phyloP scores from a whole-genome alignment of 2,329 filamentous ascomycete species.

The Orbilia brochopaga region DNA sequence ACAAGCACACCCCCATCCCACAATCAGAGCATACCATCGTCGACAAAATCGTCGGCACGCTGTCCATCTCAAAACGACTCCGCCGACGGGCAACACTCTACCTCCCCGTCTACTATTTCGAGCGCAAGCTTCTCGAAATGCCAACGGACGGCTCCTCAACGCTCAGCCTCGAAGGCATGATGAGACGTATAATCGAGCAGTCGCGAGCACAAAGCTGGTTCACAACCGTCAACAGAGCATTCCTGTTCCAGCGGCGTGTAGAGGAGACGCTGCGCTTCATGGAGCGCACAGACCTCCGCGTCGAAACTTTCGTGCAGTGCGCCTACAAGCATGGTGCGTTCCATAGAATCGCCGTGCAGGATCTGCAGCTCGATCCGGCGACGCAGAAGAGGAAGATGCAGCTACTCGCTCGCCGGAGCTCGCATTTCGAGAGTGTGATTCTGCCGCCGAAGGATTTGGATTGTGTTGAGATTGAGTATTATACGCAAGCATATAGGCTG shows the following conservation, averaged over 20 bases:
- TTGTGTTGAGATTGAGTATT: conserved; percentile 34
- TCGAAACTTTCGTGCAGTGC: conserved; percentile 31
- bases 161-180: conserved; percentile 23
- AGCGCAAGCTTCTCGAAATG: conserved; percentile 11
- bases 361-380: neutral
- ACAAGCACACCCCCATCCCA: conserved; percentile 7
- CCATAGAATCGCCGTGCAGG: conserved; percentile 14
- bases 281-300: conserved; percentile 22
- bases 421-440: conserved; percentile 7
- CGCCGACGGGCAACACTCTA: conserved; percentile 9
- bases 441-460: conserved; percentile 10
- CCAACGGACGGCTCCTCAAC: conserved; percentile 11
- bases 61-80: neutral
- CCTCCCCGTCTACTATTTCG: conserved; percentile 22
- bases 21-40: neutral
- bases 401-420: neutral
- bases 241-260: conserved; percentile 33
- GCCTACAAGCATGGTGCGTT: conserved; percentile 31
- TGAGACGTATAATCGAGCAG: conserved; percentile 32
- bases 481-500: conserved; percentile 12
- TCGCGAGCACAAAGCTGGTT: neutral
- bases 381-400: conserved; percentile 8
- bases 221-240: conserved; percentile 17
- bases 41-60: neutral
- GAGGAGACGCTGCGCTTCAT: conserved; percentile 33